Base-by-base conservation (phyloP, 2,329 filamentous ascomycete genomes). In the Colletotrichum navitas region DNA sequence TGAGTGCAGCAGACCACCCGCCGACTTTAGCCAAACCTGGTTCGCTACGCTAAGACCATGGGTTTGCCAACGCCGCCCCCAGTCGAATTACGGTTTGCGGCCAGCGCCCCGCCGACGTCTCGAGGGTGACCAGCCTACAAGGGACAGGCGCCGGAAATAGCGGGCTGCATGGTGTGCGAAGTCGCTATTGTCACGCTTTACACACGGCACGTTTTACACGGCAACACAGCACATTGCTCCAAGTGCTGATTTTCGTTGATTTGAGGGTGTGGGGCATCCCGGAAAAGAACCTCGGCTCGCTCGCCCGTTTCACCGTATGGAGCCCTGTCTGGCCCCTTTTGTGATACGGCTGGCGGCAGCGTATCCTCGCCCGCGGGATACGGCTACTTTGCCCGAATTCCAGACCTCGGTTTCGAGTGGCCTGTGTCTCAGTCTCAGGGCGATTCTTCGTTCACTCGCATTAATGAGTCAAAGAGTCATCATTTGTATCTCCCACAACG, bases 221-320 rank as follows among this genome's bases (percentile, higher is more conserved):
- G 21, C 21, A 14, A 10, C 32, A n/a, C 21, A 14, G 18, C 32
- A n/a, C 32, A 36, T 36, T 36, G 34, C 10, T 11, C 39, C 60
- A 29, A 43, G 39, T 54, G 51, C 59, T 68, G 60, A 60, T 71
- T 68, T 51, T 49, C 64, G 45, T 45, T 59, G 29, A 60, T 18
- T 24, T 36, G 59, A 47, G 16, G 36, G 34, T 68, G 68, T 51
- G 45, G 58, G 43, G 43, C 12, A 16, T 10, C 49, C 49, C 36
- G 62, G 18, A 68, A 60, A 39, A 24, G 68, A 66, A 71, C 64
- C 65, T 68, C 68, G 68, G 68, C 65, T 39, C 36, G 49, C 59
- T 55, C 56, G 29, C n/a, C 59, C 68, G 59, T 63, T 58, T 71
- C 59, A 39, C 52, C 11, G 26, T n/a, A 34, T 29, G 47, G 58